Evolutionary conservation across 805 yeast species (phyloP), one percentile per base, ranked within the genome.

Genomic region (Nakazawaea sp.): DNA sequence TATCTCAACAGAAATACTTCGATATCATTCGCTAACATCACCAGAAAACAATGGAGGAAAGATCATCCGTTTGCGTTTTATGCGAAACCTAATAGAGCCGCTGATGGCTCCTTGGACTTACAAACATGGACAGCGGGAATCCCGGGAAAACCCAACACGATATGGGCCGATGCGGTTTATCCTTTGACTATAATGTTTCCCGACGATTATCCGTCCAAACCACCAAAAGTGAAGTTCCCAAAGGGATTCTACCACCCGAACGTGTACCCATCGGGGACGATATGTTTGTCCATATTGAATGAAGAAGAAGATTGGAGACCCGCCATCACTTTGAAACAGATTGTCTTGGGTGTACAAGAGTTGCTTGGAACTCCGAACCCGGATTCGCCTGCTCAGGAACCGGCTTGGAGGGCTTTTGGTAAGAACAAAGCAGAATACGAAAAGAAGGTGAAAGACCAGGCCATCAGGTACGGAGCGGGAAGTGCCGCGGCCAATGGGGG

Each of bases 291-390:
- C 36, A 89, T 92, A 38, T 67, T 92, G 53, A 92, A 92, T 58
- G 98, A 92, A 57, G 88, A 81, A 32, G 94, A 89, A 59, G 97
- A 87, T 58, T 92, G 99, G 99, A 76, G 96, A 53, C 98, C 99
- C 1, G 96, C 96, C 7, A 83, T 90, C 47, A 85, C 95, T 12
- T 61, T 90, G 47, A 88, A 86, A 53, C 95, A 90, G 55, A 81
- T 92, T 41, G 80, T 83, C 2, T 64, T 88, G 43, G 99, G 98
- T 4, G 78, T 92, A 35, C 99, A 92, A 59, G 96, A 89, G 57
- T 68, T 92, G 38, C 66, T 92, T 43, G 85, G 83, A 51, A 72
- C 78, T 26, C 99, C 99, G 26, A 92, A 92, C 55, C 95, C 95
- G 17, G 80, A 80, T 44, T 88, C 97, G 0, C 98, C 98, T 2